Conservation (phyloP, 176 grass and related monocot genomes). For the Oropetium thomaeum region DNA sequence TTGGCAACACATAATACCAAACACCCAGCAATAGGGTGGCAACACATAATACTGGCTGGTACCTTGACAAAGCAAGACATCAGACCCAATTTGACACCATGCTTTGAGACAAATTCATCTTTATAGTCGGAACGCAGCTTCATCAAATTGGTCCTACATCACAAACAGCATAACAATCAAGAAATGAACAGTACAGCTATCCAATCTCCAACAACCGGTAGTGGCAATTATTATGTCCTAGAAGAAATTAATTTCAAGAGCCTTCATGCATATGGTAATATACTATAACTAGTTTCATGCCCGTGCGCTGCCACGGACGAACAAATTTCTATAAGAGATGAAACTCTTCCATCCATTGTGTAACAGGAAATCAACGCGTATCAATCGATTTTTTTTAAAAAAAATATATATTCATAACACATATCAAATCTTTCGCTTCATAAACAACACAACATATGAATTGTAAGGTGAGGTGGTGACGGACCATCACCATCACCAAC, state of each 20-base stretch:
- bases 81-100: constrained; percentile 91
- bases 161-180: background rate
- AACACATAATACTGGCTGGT: background rate
- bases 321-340: no score
- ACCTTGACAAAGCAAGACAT: constrained; percentile 99
- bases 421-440: no score
- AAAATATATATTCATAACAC: no score
- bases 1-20: background rate
- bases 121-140: constrained; percentile 97
- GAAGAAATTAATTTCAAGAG: background rate
- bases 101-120: constrained; percentile 85
- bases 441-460: no score
- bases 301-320: no score
- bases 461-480: no score
- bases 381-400: no score
- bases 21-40: background rate
- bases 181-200: background rate
- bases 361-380: no score
- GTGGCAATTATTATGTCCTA: background rate
- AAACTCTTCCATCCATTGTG: no score
- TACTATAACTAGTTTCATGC: no score
- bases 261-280: background rate
- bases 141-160: constrained; percentile 93
- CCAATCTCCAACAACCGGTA: background rate
- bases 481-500: no score